Evolutionary conservation across 768 basidiomycete species (phyloP).

Genomic region (Tulasnella sp.): DNA sequence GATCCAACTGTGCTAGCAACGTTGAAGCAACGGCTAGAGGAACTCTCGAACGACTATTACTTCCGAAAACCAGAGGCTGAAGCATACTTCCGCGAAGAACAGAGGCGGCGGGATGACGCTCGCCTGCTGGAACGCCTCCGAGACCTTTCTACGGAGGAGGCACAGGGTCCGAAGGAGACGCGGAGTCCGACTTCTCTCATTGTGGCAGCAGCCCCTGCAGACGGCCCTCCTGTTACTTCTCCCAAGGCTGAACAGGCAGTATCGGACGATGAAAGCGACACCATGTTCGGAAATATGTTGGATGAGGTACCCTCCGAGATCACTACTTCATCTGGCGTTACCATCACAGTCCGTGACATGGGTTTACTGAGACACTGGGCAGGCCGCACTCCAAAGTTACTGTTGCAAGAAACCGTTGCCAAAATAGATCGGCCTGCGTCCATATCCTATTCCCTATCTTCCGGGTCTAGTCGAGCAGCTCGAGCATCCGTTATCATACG

Average conservation of each 20-base stretch:
- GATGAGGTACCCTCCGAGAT: slow-evolving; percentile 50
- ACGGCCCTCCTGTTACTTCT: not conserved
- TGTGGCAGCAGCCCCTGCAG: not conserved
- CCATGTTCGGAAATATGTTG: slow-evolving; percentile 61
- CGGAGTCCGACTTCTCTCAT: not conserved
- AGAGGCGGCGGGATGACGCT: slow-evolving; percentile 36
- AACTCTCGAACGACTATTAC: slow-evolving; percentile 47
- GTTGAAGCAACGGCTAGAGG: slow-evolving; percentile 37
- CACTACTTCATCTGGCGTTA: slow-evolving; percentile 38
- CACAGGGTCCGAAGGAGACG: not conserved
- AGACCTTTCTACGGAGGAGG: too few relatives aligned
- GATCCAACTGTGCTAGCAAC: slow-evolving; percentile 13
- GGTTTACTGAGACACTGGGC: slow-evolving; percentile 71
- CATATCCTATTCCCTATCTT: slow-evolving; percentile 51
- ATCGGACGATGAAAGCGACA: slow-evolving; percentile 26
- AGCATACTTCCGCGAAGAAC: slow-evolving; percentile 40
- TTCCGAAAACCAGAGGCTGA: slow-evolving; percentile 61
- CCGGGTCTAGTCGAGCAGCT: slow-evolving; percentile 59
- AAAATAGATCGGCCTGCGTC: slow-evolving; percentile 66
- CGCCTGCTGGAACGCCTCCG: slow-evolving; percentile 22
- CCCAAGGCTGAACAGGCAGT: not conserved
- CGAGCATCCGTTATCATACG: slow-evolving; percentile 59
- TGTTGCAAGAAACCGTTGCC: slow-evolving; percentile 54
- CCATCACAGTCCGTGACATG: slow-evolving; percentile 48
- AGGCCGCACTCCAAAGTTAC: slow-evolving; percentile 62